Percentiles rank a stretch among this genome's conserved stretches.
phyloP scores from a whole-genome alignment of 768 basidiomycete genomes.

The Trametes gibbosa region DNA sequence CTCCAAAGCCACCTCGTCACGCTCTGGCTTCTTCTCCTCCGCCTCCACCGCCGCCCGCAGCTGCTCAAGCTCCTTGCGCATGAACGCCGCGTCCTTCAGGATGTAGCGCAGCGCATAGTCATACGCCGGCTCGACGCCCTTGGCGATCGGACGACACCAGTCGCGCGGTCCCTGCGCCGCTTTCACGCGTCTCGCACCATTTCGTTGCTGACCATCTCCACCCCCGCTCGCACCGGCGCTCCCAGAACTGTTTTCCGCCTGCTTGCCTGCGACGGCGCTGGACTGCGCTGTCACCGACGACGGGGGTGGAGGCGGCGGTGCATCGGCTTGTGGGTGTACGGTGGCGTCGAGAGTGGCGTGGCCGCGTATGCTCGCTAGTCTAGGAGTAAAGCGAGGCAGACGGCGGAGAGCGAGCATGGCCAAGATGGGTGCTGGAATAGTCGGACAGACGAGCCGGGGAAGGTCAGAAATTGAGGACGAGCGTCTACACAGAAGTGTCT shows the following conservation, averaged over 20 bases:
- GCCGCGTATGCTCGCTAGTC: conserved; percentile 18
- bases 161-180: conserved; percentile 49
- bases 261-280: conserved; percentile 1
- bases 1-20: conserved; percentile 40
- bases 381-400: conserved; percentile 18
- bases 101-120: conserved; percentile 82
- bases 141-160: conserved; percentile 63
- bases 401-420: conserved; percentile 27
- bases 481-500: not conserved
- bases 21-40: conserved; percentile 24
- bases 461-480: conserved; percentile 8
- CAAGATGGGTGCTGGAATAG: not conserved
- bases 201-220: conserved; percentile 21
- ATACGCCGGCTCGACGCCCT: conserved; percentile 71
- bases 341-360: conserved; percentile 24
- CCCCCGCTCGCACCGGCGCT: not conserved
- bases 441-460: not conserved
- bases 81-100: conserved; percentile 50
- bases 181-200: conserved; percentile 46
- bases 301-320: conserved; percentile 17
- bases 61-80: conserved; percentile 44
- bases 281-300: conserved; percentile 15
- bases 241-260: not conserved
- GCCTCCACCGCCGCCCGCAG: conserved; percentile 32
- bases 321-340: conserved; percentile 2